Conservation (phyloP, 2,329 filamentous ascomycete genomes). For the Cladophialophora carrionii region DNA sequence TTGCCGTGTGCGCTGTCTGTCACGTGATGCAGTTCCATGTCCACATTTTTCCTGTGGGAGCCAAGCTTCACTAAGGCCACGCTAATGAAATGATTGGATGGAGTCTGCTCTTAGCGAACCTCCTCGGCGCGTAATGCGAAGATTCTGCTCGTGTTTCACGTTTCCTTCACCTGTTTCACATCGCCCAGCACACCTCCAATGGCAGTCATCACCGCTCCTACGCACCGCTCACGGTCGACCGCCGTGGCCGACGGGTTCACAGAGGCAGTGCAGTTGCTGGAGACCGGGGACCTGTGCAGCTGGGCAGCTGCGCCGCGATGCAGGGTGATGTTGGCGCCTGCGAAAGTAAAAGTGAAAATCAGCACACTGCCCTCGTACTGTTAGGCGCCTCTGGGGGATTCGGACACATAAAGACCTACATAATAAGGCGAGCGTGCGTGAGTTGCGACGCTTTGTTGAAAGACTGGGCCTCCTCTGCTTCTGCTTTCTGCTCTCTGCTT, state of each 20-base stretch:
- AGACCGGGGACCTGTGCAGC: not conserved
- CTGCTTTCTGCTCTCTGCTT: not conserved
- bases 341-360: too few relatives aligned
- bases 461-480: not conserved
- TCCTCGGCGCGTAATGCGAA: slow-evolving; percentile 7
- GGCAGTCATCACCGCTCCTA: slow-evolving; percentile 20
- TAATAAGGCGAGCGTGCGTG: slow-evolving; percentile 4
- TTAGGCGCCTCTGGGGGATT: slow-evolving; percentile 3
- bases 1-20: too few relatives aligned
- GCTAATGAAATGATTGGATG: not conserved
- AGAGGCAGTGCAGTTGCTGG: slow-evolving; percentile 20
- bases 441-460: not conserved
- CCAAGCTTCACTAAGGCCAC: not conserved
- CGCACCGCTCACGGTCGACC: slow-evolving; percentile 5
- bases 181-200: slow-evolving; percentile 22
- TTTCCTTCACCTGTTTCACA: slow-evolving; percentile 27
- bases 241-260: slow-evolving; percentile 3
- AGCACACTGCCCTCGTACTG: not conserved
- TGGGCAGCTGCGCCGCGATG: slow-evolving; percentile 4
- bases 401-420: slow-evolving; percentile 18
- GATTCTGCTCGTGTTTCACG: slow-evolving; percentile 24
- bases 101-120: not conserved
- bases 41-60: not conserved
- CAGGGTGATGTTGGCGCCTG: slow-evolving; percentile 10
- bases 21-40: not conserved